Percentiles rank a stretch among this genome's conserved stretches.
These are phyloP conservation scores for Hermanozyma aechmeae DNA, from an alignment of 805 yeast genomes.

Conservation along the genomic window DNA sequence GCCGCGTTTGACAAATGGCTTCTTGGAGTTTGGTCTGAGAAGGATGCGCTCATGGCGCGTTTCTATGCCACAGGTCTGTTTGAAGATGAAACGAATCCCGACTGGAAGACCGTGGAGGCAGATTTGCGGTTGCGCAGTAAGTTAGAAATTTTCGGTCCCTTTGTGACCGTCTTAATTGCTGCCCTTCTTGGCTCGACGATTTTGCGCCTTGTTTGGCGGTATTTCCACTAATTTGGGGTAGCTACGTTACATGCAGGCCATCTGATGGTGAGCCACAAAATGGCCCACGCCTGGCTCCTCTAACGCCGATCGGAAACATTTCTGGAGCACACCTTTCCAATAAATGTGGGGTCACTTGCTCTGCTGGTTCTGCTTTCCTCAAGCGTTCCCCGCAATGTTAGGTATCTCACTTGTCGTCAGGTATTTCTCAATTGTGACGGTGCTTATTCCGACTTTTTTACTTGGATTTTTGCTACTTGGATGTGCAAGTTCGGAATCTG, in stretches of 20 bases:
- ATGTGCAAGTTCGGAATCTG: slow-evolving; percentile 30
- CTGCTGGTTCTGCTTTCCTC: slow-evolving; percentile 3
- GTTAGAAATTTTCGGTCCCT: slow-evolving; percentile 6
- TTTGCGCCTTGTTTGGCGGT: slow-evolving; percentile 1
- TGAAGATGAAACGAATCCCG: slow-evolving; percentile 1
- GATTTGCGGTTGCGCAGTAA: slow-evolving; percentile 15
- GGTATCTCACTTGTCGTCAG: slow-evolving; percentile 5
- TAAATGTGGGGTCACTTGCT: too few relatives aligned
- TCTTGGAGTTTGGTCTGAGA: slow-evolving; percentile 60
- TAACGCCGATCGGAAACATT: too few relatives aligned
- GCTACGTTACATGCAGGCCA: too few relatives aligned
- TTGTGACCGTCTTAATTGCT: background rate
- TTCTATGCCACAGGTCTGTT: slow-evolving; percentile 52
- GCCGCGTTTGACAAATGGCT: slow-evolving; percentile 68
- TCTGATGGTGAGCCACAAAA: too few relatives aligned
- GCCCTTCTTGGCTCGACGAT: too few relatives aligned
- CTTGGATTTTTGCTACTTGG: slow-evolving; percentile 50
- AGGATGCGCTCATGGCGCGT: slow-evolving; percentile 61
- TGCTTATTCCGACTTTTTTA: slow-evolving; percentile 41
- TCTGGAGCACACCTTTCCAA: too few relatives aligned
- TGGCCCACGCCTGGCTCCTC: too few relatives aligned
- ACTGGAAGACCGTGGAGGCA: slow-evolving; percentile 15
- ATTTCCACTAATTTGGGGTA: too few relatives aligned
- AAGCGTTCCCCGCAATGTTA: slow-evolving; percentile 6
- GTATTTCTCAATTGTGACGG: slow-evolving; percentile 15